Evolutionary conservation across 2,329 filamentous ascomycete species (phyloP), one percentile per base, ranked within the genome.

Genomic region (Monosporascus sp.): DNA sequence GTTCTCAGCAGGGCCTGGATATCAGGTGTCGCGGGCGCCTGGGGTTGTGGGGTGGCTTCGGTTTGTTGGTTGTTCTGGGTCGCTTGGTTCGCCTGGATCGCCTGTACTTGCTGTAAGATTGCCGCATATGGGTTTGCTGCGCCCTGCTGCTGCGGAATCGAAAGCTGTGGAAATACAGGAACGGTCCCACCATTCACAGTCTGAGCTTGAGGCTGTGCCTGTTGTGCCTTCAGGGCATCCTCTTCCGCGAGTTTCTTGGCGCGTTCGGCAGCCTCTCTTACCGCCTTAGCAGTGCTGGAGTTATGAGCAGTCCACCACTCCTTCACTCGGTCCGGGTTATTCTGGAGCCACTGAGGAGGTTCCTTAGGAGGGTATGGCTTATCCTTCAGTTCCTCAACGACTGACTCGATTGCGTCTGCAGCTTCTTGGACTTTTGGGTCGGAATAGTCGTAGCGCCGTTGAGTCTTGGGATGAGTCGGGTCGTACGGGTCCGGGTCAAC

Each of bases 241-340:
- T 64, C 68, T 41, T 71, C 65, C 24, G 67, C 69, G 48, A 68
- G 67, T 19, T 63, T 62, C 53, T 65, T 65, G n/a, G 69, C 69
- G 8, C 62, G 66, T 27, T 71, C 69, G 36, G 73, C 73, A 2
- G 73, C 69, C 27, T 70, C 68, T 49, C 65, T 70, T 52, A 73
- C 73, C 47, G 75, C 68, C 46, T 70, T 71, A 1, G 65, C 63
- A 8, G 71, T 66, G 14, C 64, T 46, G 50, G 75, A 74, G 54
- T 70, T 73, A 52, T 73, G 77, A 0, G 78, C 79, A 11, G 74
- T 66, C 69, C 76, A 77, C 81, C 81, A 85, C 56, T 81, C 75
- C 9, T 75, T 73, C 0, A 76, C 69, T 56, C 74, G 74, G 34
- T 76, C 75, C 3, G 73, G 65, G 34, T 78, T 72, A 22, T 75